Base-by-base conservation (phyloP, 805 yeast species). In the Saturnispora kantuleensis region DNA sequence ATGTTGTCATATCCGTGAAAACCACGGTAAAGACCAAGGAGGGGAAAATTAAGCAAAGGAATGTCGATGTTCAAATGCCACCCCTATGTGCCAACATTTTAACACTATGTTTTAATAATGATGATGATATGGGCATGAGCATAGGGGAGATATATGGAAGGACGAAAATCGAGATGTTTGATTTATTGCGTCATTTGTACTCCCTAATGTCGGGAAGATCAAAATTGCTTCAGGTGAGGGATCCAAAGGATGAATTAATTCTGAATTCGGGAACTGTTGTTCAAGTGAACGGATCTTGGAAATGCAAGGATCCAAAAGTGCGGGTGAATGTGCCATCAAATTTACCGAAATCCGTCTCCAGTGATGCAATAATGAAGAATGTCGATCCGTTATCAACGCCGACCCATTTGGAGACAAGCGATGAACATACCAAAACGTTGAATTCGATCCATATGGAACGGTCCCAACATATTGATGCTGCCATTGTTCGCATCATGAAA, bases 401-500 rank as follows among this genome's bases (percentile, higher is more conserved):
- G 10, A 41, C 51, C 10, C 71, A 68, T 42, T 57, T 63, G 3
- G 86, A 76, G 49, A 70, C 70, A 38, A 82, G 76, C 32, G 63
- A 66, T 12, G 84, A 79, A 51, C 62, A 73, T 10, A 63, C 65
- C 13, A 71, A 70, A 43, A 81, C 84, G 0, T 64, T 79, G 58
- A 70, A 70, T n/a, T 64, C 68, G 32, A 67, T 86, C 29, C 71
- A 72, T 34, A 81, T 75, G 52, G 77, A 86, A 4, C 69, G 95
- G 46, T 70, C 76, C 47, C 70, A 71, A 45, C 84, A 81, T 55
- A 67, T 83, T 2, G 93, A 85, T 57, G 95, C 96, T 1, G 93
- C 94, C 0, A 74, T 88, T 45, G 95, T 88, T 5, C 70, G 96
- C 42, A 77, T 81, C n/a, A 80, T 88, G 90, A 88, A 88, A 63